Evolutionary conservation across 768 basidiomycete species (phyloP).

Genomic region (Tulasnella sp.): DNA sequence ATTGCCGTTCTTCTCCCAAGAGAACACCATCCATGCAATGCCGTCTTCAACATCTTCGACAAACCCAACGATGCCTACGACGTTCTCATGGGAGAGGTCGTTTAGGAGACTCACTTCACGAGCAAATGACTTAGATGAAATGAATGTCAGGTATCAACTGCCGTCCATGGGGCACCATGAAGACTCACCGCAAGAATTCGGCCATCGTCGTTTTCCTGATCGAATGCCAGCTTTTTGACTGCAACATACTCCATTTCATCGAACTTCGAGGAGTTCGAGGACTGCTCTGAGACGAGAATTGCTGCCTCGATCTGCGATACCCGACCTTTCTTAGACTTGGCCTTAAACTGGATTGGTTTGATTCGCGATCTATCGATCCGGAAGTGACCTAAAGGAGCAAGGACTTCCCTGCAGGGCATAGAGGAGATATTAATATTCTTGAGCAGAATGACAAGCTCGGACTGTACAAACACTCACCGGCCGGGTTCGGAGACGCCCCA

Average conservation of each 20-base stretch:
- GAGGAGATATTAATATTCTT: too few relatives aligned
- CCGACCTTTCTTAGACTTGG: neutral
- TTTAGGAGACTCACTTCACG: neutral
- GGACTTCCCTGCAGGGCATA: too few relatives aligned
- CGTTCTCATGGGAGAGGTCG: neutral
- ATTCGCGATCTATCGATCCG: neutral
- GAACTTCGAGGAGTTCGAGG: neutral
- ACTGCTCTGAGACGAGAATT: neutral
- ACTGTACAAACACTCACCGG: too few relatives aligned
- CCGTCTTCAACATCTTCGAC: neutral
- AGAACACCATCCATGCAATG: neutral
- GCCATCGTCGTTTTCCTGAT: neutral
- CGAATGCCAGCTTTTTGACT: neutral
- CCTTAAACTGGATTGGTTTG: neutral
- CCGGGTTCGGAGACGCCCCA: too few relatives aligned
- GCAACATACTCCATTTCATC: neutral
- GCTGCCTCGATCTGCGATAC: neutral
- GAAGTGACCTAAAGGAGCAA: neutral
- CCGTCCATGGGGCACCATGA: neutral
- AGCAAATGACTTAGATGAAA: neutral
- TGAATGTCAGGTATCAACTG: too few relatives aligned
- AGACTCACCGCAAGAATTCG: neutral
- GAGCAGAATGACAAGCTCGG: neutral
- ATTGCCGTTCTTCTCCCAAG: neutral
- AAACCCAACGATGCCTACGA: neutral